A percentile compares a stretch with the other conserved stretches of the same genome.
Conservation (phyloP, 2,329 filamentous ascomycete species). For the Lomentospora prolificans region DNA sequence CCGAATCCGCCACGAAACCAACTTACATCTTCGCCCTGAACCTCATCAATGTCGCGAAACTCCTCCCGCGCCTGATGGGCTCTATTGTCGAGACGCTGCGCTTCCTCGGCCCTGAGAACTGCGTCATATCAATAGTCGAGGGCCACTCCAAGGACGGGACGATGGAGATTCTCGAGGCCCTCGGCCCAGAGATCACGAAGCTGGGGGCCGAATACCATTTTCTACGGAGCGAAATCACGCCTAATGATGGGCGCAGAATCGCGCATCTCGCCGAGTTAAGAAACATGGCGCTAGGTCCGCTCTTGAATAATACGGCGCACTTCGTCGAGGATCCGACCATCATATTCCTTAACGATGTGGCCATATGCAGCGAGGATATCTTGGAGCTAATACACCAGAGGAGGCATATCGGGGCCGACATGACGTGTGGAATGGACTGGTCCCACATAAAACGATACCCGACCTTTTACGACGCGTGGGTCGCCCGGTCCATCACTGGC, state of each 20-base stretch:
- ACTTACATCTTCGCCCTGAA: slow-evolving; percentile 45
- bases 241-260: slow-evolving; percentile 33
- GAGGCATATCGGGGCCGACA: slow-evolving; percentile 34
- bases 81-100: slow-evolving; percentile 38
- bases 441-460: slow-evolving; percentile 30
- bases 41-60: slow-evolving; percentile 30
- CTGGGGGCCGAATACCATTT: slow-evolving; percentile 32
- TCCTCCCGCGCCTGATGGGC: slow-evolving; percentile 41
- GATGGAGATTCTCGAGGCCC: slow-evolving; percentile 32
- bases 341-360: slow-evolving; percentile 45
- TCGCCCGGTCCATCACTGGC: slow-evolving; percentile 40
- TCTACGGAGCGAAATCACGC: slow-evolving; percentile 31
- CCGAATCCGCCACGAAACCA: slow-evolving; percentile 9
- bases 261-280: slow-evolving; percentile 37
- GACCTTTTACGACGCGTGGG: slow-evolving; percentile 49
- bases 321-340: slow-evolving; percentile 30
- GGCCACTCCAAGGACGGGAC: slow-evolving; percentile 47
- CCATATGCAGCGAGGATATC: slow-evolving; percentile 43
- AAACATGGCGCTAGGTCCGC: slow-evolving; percentile 40
- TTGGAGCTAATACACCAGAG: slow-evolving; percentile 45
- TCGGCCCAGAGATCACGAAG: slow-evolving; percentile 28
- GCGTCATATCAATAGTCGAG: slow-evolving; percentile 45
- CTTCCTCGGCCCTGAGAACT: slow-evolving; percentile 39
- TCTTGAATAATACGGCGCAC: slow-evolving; percentile 20
- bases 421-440: slow-evolving; percentile 48